Percentiles rank a stretch among this genome's conserved stretches.
These are phyloP conservation scores for Bipolaris sorokiniana DNA, from an alignment of 2,329 filamentous ascomycete species.

Conservation along the genomic window DNA sequence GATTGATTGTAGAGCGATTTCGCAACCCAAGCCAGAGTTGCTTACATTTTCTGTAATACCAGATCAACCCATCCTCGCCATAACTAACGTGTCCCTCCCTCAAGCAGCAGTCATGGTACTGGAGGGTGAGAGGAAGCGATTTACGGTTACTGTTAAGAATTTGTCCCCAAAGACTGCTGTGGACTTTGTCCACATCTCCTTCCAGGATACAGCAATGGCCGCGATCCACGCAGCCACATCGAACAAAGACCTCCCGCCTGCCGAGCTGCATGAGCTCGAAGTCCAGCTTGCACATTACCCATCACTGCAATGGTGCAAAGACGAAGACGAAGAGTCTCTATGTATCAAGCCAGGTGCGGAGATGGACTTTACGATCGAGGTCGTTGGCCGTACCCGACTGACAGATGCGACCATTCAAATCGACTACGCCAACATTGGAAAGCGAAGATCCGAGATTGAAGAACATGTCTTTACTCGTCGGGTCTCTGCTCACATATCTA, in stretches of 20 bases:
- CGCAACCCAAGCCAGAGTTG: conserved; percentile 46
- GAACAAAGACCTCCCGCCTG: conserved; percentile 76
- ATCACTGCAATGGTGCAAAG: conserved; percentile 60
- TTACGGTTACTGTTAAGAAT: conserved; percentile 82
- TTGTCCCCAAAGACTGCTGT: conserved; percentile 71
- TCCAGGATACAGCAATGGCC: conserved; percentile 84
- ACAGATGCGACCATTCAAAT: conserved; percentile 80
- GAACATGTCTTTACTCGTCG: conserved; percentile 84
- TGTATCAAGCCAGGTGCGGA: conserved; percentile 72
- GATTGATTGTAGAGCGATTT: conserved; percentile 24
- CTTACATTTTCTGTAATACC: conserved; percentile 77
- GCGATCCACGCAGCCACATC: conserved; percentile 76
- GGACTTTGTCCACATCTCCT: conserved; percentile 85
- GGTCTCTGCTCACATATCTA: conserved; percentile 76
- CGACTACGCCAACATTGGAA: conserved; percentile 83
- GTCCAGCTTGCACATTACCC: conserved; percentile 75
- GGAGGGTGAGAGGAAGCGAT: conserved; percentile 81
- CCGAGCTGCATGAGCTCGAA: conserved; percentile 86
- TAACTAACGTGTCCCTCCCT: conserved; percentile 77
- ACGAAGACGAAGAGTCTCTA: conserved; percentile 53
- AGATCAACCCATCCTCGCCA: conserved; percentile 75
- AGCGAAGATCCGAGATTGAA: conserved; percentile 68
- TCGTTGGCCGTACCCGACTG: conserved; percentile 84
- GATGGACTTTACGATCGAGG: conserved; percentile 79
- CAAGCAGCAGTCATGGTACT: conserved; percentile 91